Conservation (phyloP, 345 rosid species). For the Linum usitatissimum region DNA sequence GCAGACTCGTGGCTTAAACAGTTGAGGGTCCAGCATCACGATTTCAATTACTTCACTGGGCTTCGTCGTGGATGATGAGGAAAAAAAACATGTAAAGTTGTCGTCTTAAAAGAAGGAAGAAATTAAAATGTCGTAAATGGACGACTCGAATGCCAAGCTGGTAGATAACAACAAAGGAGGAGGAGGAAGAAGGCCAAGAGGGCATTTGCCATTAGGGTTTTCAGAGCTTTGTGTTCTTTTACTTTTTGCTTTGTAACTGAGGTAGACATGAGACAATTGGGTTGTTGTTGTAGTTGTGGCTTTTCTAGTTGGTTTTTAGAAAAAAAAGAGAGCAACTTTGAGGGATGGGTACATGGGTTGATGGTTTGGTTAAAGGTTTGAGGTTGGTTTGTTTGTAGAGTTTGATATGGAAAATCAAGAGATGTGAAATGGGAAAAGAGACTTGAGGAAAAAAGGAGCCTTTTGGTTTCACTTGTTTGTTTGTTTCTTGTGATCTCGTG, state of each 20-base stretch:
- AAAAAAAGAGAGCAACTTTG: too few species aligned
- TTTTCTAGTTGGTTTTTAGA: background rate
- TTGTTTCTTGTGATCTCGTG: too few species aligned
- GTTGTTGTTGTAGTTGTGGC: background rate
- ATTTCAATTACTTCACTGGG: conserved; percentile 80
- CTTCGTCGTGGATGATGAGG: conserved; percentile 45
- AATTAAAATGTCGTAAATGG: too few species aligned
- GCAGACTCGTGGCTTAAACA: conserved; percentile 99
- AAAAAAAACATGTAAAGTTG: too few species aligned
- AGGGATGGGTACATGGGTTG: background rate
- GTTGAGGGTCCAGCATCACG: conserved; percentile 90
- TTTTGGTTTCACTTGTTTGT: background rate
- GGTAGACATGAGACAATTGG: background rate
- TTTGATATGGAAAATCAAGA: background rate
- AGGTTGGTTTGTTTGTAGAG: background rate
- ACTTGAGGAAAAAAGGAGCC: background rate
- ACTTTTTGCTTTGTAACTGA: too few species aligned
- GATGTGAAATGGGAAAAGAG: background rate
- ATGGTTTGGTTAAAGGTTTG: background rate
- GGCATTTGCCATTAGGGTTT: background rate
- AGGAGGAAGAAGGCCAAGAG: too few species aligned
- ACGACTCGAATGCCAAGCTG: too few species aligned
- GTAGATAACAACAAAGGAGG: too few species aligned
- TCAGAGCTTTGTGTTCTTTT: too few species aligned
- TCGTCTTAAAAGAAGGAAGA: too few species aligned